These are phyloP conservation scores for Tetraselmis striata DNA, from an alignment of 139 green algal species.

Conservation along the genomic window DNA sequence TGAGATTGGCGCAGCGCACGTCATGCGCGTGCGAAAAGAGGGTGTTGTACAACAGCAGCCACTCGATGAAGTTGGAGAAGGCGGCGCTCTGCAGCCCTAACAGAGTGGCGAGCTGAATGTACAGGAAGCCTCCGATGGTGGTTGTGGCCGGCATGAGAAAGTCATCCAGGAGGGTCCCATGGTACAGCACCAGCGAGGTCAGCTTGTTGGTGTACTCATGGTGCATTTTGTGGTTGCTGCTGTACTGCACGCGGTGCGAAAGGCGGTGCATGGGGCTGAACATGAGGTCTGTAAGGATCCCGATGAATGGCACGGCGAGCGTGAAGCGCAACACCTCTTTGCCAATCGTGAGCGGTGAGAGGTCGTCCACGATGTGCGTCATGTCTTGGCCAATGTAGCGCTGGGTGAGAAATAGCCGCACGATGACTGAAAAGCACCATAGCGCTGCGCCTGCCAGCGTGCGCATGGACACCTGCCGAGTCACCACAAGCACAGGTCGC, in stretches of 20 bases:
- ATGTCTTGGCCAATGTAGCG: background rate
- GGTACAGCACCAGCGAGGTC: background rate
- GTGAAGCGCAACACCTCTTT: background rate
- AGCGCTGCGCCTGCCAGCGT: background rate
- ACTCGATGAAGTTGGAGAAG: background rate
- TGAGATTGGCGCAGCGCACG: background rate
- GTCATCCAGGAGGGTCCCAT: background rate
- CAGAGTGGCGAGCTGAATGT: background rate
- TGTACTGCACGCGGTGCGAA: background rate
- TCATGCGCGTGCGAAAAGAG: background rate
- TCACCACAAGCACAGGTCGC: no score
- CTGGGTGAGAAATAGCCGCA: background rate
- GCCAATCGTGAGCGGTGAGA: background rate
- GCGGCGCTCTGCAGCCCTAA: background rate
- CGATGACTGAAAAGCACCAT: background rate
- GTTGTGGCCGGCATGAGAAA: background rate
- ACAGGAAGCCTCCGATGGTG: background rate
- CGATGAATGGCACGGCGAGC: background rate
- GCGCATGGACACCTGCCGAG: background rate
- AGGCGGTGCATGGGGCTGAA: background rate
- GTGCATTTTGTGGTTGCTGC: background rate
- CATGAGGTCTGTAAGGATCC: background rate
- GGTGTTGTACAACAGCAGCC: background rate
- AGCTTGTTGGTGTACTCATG: background rate
- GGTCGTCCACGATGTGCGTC: background rate